Evolutionary conservation across 2,329 filamentous ascomycete species (phyloP), one percentile per base, ranked within the genome.

Genomic region (Talaromyces sp.): DNA sequence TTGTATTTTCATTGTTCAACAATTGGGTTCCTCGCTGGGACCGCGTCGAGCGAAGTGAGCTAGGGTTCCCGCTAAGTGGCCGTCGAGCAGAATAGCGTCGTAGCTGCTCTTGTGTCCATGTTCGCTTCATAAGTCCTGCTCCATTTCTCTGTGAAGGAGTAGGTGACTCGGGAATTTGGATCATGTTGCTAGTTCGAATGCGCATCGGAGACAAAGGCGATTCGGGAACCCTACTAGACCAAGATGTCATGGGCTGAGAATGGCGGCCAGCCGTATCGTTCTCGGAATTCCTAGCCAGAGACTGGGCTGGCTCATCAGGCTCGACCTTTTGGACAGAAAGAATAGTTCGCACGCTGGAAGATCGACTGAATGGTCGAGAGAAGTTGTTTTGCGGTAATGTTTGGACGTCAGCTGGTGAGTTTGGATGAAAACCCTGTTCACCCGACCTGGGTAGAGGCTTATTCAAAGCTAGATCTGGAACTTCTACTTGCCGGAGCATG

Each of bases 321-420:
- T 55, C 29, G 8, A 45, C 29, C 39, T 56, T 58, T 29, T 53
- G 60, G 0, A 47, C 46, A 27, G 56, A 51, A 7, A 62, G 19
- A 13, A 64, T 56, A 1, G 63, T 67, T 9, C 61, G 60, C 9
- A 63, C 51, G 52, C 65, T 71, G 1, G 70, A 70, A 30, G 69
- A 63, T 27, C 67, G 68, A 52, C 64, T 66, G 42, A 74, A 69
- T 0, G 71, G 71, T 14, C 71, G 66, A 7, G 71, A 74, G 50
- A 72, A 74, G 39, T 73, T 74, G 51, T 55, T 70, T 14, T 51
- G 63, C 16, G 57, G 49, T 4, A 52, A 42, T 1, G 55, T 20
- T 41, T 52, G 61, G 22, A 39, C 14, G 13, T 52, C 50, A 13
- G 13, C 24, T 8, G 41, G 16, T 24, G 50, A 2, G 14, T 36